Percentiles rank a stretch among this genome's conserved stretches.
Evolutionary conservation across 2,329 filamentous ascomycete genomes (phyloP).

Genomic region (Nemania sp.): DNA sequence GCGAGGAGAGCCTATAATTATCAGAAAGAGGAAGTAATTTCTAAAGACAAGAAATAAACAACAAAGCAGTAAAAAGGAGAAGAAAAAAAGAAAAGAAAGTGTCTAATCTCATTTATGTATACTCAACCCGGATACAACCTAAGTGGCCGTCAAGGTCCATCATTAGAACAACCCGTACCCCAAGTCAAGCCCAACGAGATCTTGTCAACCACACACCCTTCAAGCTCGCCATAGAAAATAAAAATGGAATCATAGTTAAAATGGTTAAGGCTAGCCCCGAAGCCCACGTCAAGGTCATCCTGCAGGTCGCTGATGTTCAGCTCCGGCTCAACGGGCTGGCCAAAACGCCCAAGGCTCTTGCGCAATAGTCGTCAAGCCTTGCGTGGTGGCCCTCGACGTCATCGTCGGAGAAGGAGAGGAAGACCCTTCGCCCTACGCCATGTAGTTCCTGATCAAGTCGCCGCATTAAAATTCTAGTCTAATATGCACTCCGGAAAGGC

Average conservation of each 20-base stretch:
- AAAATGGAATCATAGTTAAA: slow-evolving; percentile 26
- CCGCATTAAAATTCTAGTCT: no score
- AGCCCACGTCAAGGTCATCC: slow-evolving; percentile 19
- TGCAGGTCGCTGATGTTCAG: slow-evolving; percentile 31
- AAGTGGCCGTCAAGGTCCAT: not conserved
- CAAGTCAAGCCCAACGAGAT: slow-evolving; percentile 37
- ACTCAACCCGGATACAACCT: not conserved
- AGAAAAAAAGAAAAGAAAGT: not conserved
- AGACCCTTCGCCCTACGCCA: slow-evolving; percentile 30
- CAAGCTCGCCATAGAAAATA: slow-evolving; percentile 14
- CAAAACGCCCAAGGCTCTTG: slow-evolving; percentile 9
- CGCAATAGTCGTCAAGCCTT: slow-evolving; percentile 4
- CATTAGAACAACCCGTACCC: slow-evolving; percentile 35
- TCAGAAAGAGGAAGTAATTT: not conserved
- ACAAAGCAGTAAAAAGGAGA: not conserved
- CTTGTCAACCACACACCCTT: slow-evolving; percentile 28
- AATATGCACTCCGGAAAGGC: no score
- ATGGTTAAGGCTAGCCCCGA: not conserved
- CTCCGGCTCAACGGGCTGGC: slow-evolving; percentile 9
- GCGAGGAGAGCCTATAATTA: not conserved
- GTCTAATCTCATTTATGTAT: no score
- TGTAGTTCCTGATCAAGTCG: slow-evolving; percentile 34
- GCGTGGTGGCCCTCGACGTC: slow-evolving; percentile 29
- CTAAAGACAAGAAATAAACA: not conserved
- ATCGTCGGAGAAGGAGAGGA: slow-evolving; percentile 30